Evolutionary conservation across 2,329 filamentous ascomycete genomes (phyloP), one percentile per base, ranked within the genome.

Genomic region (Sarocladium kiliense): DNA sequence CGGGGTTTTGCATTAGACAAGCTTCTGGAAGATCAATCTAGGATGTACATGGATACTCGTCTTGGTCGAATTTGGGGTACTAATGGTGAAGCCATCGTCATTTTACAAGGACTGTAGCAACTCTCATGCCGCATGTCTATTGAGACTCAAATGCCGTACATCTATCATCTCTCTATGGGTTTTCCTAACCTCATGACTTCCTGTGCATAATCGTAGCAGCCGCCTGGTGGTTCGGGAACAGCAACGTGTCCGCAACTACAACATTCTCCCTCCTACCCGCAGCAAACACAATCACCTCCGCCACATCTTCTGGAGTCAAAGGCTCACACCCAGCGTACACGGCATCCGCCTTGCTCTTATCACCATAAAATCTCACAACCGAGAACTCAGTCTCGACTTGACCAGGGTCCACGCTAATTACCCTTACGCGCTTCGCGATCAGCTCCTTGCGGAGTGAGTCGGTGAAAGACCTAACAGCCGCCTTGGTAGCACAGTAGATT

Each of bases 351-450:
- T 96, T 96, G 58, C 79, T 68, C 77, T 92, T 92, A 70, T 97
- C 92, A 5, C 92, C 92, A 60, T 89, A 85, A 71, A 94, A 96
- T 58, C 92, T 80, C 41, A 96, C 88, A n/a, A 96, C 77, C 1
- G 88, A 93, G 73, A 97, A 96, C 68, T 97, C 84, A 47, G 92
- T 97, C 78, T 96, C 91, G 47, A 96, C 91, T 74, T 96, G 91
- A 26, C 92, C 92, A 0, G 92, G 92, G 65, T 96, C 92, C 64
- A 97, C 80, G 70, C 91, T 88, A 60, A 96, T 96, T 58, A 96
- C 79, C 56, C 92, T 78, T 58, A 96, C 89, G 55, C 88, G 79
- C 21, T 87, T 90, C 7, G 87, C 79, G 61, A 97, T 87, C 57
- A 95, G 79, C 74, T 97, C 92, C 68, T 86, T 89, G 62, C 92